Conservation (phyloP, 1,139 yeast genomes). For the Protomyces gravidus region DNA sequence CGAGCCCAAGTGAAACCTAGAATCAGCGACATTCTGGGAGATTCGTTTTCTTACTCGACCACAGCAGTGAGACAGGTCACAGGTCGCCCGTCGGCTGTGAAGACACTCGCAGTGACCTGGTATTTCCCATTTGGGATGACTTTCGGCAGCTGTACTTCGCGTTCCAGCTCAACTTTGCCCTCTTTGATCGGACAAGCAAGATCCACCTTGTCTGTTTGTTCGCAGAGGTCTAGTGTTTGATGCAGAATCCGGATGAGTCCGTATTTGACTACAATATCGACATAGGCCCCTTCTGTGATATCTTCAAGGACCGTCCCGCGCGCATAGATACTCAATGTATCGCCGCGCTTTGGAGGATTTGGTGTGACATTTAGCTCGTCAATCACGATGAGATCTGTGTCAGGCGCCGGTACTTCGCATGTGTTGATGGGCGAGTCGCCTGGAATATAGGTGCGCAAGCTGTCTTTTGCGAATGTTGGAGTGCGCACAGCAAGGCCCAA, state of each 20-base stretch:
- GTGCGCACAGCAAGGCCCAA: neutral
- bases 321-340: conserved; percentile 72
- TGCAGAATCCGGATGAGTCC: conserved; percentile 84
- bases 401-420: conserved; percentile 59
- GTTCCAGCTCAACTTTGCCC: conserved; percentile 63
- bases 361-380: conserved; percentile 62
- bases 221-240: conserved; percentile 86
- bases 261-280: conserved; percentile 85
- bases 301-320: conserved; percentile 55
- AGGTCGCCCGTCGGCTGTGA: conserved; percentile 69
- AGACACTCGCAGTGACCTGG: conserved; percentile 81
- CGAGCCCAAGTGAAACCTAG: too few relatives aligned
- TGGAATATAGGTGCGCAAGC: conserved; percentile 48
- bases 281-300: conserved; percentile 80
- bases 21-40: too few relatives aligned
- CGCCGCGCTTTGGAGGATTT: conserved; percentile 82
- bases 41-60: conserved; percentile 46
- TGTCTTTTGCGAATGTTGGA: neutral
- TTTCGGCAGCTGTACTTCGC: conserved; percentile 76
- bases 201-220: conserved; percentile 69
- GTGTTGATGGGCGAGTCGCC: conserved; percentile 80
- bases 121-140: conserved; percentile 92
- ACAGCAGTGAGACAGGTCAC: conserved; percentile 83
- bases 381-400: conserved; percentile 57
- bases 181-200: conserved; percentile 66